A percentile compares a stretch with the other conserved stretches of the same genome.
These are phyloP conservation scores for Pyrrhoderma lamaoense DNA, from an alignment of 1,284 basidiomycete species.

Conservation along the genomic window DNA sequence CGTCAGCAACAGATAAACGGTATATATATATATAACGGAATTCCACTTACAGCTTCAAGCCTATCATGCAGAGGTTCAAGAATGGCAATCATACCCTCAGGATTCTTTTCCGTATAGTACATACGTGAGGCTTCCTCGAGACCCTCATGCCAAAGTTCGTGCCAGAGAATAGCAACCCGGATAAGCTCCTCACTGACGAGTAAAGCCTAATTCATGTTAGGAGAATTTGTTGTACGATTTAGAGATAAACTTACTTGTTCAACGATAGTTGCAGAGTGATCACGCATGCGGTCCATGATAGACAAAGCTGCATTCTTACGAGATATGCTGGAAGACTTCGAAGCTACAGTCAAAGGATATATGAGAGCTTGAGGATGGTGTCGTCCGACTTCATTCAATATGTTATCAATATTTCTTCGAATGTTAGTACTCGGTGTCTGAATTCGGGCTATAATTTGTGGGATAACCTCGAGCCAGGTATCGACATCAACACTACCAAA, in stretches of 20 bases:
- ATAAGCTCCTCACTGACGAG: conserved; percentile 94
- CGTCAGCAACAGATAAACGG: too few relatives aligned
- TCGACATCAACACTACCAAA: conserved; percentile 91
- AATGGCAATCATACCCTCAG: conserved; percentile 96
- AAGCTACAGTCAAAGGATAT: conserved; percentile 96
- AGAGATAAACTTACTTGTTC: conserved; percentile 58
- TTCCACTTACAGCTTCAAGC: conserved; percentile 74
- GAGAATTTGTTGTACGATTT: background rate
- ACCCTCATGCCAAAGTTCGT: conserved; percentile 98
- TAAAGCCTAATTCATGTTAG: conserved; percentile 53
- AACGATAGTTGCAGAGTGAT: conserved; percentile 86
- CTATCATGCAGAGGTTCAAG: conserved; percentile 93
- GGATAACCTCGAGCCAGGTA: conserved; percentile 98
- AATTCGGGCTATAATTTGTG: conserved; percentile 97
- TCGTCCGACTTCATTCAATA: conserved; percentile 90
- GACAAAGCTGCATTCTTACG: conserved; percentile 79
- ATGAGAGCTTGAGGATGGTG: conserved; percentile 97
- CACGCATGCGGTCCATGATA: conserved; percentile 93
- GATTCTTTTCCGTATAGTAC: conserved; percentile 98
- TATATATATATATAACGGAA: background rate
- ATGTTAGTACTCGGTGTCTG: conserved; percentile 90
- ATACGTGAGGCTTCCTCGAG: conserved; percentile 95
- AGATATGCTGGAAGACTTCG: conserved; percentile 85
- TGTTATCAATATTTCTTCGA: conserved; percentile 82
- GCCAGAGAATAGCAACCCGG: conserved; percentile 97